Evolutionary conservation across 345 rosid species (phyloP).

Genomic region (Zanthoxylum bungeanum): DNA sequence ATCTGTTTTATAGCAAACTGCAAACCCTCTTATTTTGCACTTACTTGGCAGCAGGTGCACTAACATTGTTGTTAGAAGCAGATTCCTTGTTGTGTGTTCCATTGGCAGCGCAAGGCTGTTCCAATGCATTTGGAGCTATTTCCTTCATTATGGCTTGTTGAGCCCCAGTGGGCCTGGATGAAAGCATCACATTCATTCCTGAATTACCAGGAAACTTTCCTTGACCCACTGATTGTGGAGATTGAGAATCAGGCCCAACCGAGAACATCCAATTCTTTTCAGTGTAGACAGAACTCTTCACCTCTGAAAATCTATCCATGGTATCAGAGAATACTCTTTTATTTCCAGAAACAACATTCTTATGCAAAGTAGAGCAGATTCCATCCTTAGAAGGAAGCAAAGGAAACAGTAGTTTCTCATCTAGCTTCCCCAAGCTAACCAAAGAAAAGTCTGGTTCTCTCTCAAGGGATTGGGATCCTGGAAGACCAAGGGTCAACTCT

Average conservation of each 20-base stretch:
- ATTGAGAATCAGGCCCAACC: too few relatives aligned
- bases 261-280: neutral
- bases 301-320: constrained; percentile 57
- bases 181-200: constrained; percentile 32
- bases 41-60: constrained; percentile 61
- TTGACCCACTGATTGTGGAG: constrained; percentile 27
- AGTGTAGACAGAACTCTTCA: constrained; percentile 20
- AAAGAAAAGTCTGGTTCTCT: constrained; percentile 36
- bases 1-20: too few relatives aligned
- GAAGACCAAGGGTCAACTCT: constrained; percentile 71
- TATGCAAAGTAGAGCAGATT: constrained; percentile 34
- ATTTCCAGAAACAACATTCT: constrained; percentile 50
- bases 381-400: constrained; percentile 50
- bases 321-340: constrained; percentile 73
- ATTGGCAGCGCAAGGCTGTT: constrained; percentile 32
- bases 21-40: too few relatives aligned
- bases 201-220: constrained; percentile 43
- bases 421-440: constrained; percentile 30
- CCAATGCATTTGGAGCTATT: constrained; percentile 26
- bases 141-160: constrained; percentile 48
- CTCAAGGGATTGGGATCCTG: constrained; percentile 63
- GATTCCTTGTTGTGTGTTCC: constrained; percentile 26
- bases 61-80: constrained; percentile 27
- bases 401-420: constrained; percentile 64
- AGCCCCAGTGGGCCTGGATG: constrained; percentile 46